These are phyloP conservation scores for Apophysomyces elegans DNA, from an alignment of 371 early-diverging fungal genomes.

Conservation along the genomic window DNA sequence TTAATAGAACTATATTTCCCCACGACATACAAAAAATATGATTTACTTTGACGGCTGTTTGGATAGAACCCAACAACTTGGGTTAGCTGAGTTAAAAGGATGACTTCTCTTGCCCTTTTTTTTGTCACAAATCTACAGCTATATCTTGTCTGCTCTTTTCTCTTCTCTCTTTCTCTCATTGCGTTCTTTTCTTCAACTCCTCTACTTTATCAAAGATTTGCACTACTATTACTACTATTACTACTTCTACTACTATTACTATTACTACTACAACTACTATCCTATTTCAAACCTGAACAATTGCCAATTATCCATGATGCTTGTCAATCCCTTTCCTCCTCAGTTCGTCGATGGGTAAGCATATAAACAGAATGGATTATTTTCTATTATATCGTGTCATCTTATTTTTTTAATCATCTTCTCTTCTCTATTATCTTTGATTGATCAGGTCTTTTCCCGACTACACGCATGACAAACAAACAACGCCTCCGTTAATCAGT, in stretches of 20 bases:
- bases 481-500: background rate
- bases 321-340: conserved; percentile 1
- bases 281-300: too few relatives aligned
- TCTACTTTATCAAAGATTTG: background rate
- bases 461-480: conserved; percentile 1
- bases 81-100: background rate
- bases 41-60: background rate
- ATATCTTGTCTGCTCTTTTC: background rate
- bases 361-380: too few relatives aligned
- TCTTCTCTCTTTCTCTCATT: background rate
- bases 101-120: background rate
- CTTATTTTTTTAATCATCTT: too few relatives aligned
- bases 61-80: background rate
- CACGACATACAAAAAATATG: background rate
- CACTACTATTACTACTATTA: too few relatives aligned
- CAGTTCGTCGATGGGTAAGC: conserved; percentile 1
- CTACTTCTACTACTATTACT: too few relatives aligned
- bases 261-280: too few relatives aligned
- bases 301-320: background rate
- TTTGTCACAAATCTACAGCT: background rate
- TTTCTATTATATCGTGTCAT: too few relatives aligned
- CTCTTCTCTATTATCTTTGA: too few relatives aligned
- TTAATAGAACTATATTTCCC: conserved; percentile 9
- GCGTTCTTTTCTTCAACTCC: background rate
- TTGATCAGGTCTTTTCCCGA: background rate